Evolutionary conservation across 2,329 filamentous ascomycete genomes (phyloP), one percentile per base, ranked within the genome.

Genomic region (Diaporthe citrichinensis): DNA sequence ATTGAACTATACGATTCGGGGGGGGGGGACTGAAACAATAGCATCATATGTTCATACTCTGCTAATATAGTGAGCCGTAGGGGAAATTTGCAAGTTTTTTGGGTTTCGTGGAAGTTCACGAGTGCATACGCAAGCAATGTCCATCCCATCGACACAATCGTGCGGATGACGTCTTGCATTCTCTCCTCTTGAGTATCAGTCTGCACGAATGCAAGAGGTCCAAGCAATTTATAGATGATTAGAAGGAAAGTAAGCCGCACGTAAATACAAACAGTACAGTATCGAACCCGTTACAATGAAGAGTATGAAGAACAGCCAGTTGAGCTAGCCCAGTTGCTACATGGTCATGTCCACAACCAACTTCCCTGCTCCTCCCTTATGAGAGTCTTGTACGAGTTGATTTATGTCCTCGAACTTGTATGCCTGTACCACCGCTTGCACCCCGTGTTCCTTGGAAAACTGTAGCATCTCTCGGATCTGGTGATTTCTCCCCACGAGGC

Each of bases 401-500:
- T 51, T 51, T 5, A 67, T 34, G 7, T 36, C 62, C 28, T 2
- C 28, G 28, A 67, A 51, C 7, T 67, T 67, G 44, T 67, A 67
- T 51, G 44, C 31, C 41, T 49, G 41, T 41, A 67, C 62, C 12
- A n/a, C 31, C 6, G 44, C 62, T 34, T 51, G 44, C 31, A 67
- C 62, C 12, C 10, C 44, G 10, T 67, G 20, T 28, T 51, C 12
- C 12, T 17, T 28, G 12, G 23, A 12, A 9, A 67, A 67, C 17
- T 51, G 20, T 3, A 67, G 31, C 62, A 67, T 67, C 41, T 49
- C 62, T 25, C 62, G 41, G n/a, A 67, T 34, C 62, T 67, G 62
- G 31, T 36, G 62, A n/a, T 67, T 67, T 15, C 62, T 49, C 28
- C 62, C 62, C 1, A 67, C 62, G 20, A 67, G 62, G 15, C 41